Percentiles rank a stretch among this genome's conserved stretches.
phyloP scores from a whole-genome alignment of 805 yeast genomes.

The Ogataea glucozyma region DNA sequence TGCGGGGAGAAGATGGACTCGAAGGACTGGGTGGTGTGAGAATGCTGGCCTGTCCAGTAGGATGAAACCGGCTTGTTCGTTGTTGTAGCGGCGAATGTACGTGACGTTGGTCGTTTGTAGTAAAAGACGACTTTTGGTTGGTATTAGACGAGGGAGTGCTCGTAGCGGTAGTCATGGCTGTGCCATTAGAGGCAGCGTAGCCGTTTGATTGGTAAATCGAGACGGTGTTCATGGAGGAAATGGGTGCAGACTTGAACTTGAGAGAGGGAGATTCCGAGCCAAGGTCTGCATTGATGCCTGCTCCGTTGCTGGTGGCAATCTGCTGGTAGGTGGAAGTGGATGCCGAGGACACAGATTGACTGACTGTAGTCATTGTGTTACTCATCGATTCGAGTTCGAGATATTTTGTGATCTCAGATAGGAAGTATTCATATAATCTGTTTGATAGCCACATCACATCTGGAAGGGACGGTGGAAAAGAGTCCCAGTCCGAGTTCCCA shows the following conservation, averaged over 20 bases:
- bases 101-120: background rate
- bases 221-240: conserved; percentile 14
- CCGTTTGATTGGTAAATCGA: conserved; percentile 14
- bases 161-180: background rate
- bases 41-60: background rate
- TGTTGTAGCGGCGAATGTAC: conserved; percentile 1
- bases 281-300: background rate
- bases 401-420: conserved; percentile 11
- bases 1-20: background rate
- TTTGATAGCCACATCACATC: conserved; percentile 12
- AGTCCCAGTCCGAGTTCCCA: conserved; percentile 3
- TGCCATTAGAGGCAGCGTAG: background rate
- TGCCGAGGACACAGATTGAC: conserved; percentile 14
- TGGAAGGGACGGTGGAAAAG: conserved; percentile 4
- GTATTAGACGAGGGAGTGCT: too few species aligned
- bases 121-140: too few species aligned
- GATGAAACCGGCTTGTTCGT: conserved; percentile 8
- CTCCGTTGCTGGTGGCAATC: conserved; percentile 3
- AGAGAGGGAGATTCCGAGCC: conserved; percentile 5
- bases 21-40: background rate
- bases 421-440: conserved; percentile 14
- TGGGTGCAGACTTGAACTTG: conserved; percentile 15
- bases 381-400: conserved; percentile 14
- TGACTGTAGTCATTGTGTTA: conserved; percentile 11
- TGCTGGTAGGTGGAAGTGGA: conserved; percentile 20